Conservation (phyloP, 805 yeast species). For the Schwanniomyces pseudopolymorphus region DNA sequence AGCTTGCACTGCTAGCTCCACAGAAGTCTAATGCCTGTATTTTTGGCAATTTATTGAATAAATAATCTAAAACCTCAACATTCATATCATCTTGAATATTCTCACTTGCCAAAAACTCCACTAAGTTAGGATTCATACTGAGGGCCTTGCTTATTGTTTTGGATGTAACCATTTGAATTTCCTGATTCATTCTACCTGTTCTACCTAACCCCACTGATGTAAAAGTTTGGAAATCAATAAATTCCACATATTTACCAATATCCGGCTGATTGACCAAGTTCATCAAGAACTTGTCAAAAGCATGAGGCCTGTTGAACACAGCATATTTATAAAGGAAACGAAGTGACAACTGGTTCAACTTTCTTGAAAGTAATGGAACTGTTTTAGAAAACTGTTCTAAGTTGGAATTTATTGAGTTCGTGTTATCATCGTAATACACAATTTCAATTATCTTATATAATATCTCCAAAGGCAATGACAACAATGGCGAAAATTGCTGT, state of each 20-base stretch:
- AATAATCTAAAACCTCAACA: conserved; percentile 48
- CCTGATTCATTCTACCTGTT: conserved; percentile 85
- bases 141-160: conserved; percentile 67
- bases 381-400: conserved; percentile 51
- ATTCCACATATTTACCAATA: conserved; percentile 63
- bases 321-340: conserved; percentile 66
- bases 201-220: conserved; percentile 89
- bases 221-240: conserved; percentile 83
- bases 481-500: conserved; percentile 12
- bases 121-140: conserved; percentile 59
- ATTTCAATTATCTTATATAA: conserved; percentile 54
- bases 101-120: conserved; percentile 82
- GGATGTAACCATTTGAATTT: conserved; percentile 85
- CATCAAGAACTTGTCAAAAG: conserved; percentile 72
- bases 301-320: conserved; percentile 74
- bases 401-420: conserved; percentile 51
- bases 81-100: conserved; percentile 83
- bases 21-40: conserved; percentile 81
- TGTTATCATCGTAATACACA: conserved; percentile 54
- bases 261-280: conserved; percentile 41
- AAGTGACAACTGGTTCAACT: conserved; percentile 56
- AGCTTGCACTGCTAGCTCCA: conserved; percentile 71
- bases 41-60: conserved; percentile 54
- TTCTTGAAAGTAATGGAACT: conserved; percentile 54
- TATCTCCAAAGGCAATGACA: conserved; percentile 55